Evolutionary conservation across 2,329 filamentous ascomycete genomes (phyloP), one percentile per base, ranked within the genome.

Genomic region (Penicillium sp.): DNA sequence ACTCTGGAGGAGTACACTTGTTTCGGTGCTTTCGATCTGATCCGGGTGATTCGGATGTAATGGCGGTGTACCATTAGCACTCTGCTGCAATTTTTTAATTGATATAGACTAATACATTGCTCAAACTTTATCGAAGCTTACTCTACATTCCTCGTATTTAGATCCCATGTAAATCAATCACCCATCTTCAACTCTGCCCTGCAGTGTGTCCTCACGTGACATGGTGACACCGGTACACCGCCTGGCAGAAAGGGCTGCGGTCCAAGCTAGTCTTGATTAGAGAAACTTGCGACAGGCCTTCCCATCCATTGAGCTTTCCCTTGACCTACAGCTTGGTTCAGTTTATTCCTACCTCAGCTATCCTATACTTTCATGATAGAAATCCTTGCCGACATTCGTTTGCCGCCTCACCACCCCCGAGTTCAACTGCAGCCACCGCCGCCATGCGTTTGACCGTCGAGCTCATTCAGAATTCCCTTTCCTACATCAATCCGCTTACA

Each of bases 401-500:
- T 26, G 22, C 2, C 11, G 47, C 5, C 26, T 18, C 15, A 23
- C 22, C 25, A 15, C 6, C 14, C 26, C n/a, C 33, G 37, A 27
- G 37, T 33, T 56, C 48, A 45, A 49, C 42, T 31, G 40, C 48
- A 53, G 40, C 51, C 47, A 59, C 62, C 64, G 58, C 68, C 72
- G 79, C 62, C 46, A 97, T 99, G 94, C 88, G 93, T 83, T 87
- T 99, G 79, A 97, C 93, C 61, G 88, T 90, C 67, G 94, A 97
- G 77, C 87, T 97, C 71, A 95, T 99, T 79, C 86, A 91, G 77
- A 87, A 86, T 77, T 96, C 94, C 73, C 89, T 96, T 67, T 97
- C 93, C 75, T 99, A 97, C 83, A 89, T 97, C 79, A 99, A 97
- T 79, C 92, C 93, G 75, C 85, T 99, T 77, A 96, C 94, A 81